These are phyloP conservation scores for Xylaria sp. DNA, from an alignment of 2,329 filamentous ascomycete species.

Conservation along the genomic window DNA sequence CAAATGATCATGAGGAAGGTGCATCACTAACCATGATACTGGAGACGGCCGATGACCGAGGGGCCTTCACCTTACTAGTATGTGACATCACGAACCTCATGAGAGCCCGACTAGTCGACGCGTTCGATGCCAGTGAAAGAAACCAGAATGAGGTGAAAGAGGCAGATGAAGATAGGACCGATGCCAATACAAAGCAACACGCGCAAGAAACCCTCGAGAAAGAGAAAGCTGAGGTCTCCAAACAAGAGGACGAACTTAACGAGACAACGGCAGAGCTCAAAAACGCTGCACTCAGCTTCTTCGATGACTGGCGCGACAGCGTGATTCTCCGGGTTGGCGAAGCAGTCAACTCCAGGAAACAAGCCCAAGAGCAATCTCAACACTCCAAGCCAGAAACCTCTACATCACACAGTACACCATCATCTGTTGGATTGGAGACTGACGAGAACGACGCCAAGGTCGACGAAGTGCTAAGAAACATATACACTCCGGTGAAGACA, in stretches of 20 bases:
- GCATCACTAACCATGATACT: conserved; percentile 45
- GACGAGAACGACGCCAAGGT: conserved; percentile 55
- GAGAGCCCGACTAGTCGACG: conserved; percentile 41
- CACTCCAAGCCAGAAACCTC: conserved; percentile 38
- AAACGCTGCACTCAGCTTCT: conserved; percentile 44
- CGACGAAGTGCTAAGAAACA: conserved; percentile 60
- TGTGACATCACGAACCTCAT: conserved; percentile 46
- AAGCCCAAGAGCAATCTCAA: conserved; percentile 38
- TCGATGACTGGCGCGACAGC: conserved; percentile 48
- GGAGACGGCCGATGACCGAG: conserved; percentile 44
- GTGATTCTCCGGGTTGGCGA: conserved; percentile 48
- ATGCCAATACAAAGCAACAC: conserved; percentile 22
- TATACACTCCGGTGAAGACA: conserved; percentile 72
- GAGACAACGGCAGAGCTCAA: conserved; percentile 46
- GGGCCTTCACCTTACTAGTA: conserved; percentile 44
- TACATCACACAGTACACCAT: conserved; percentile 4
- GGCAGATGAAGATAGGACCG: conserved; percentile 10
- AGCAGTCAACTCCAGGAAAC: conserved; percentile 44
- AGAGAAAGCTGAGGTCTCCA: conserved; percentile 39
- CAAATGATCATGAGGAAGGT: conserved; percentile 41
- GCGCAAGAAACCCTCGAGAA: conserved; percentile 36
- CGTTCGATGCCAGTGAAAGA: conserved; percentile 43
- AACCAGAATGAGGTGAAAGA: conserved; percentile 11
- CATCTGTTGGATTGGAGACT: conserved; percentile 30
- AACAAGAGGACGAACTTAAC: conserved; percentile 44